These are phyloP conservation scores for Phytophthora macrochlamydospora DNA, from an alignment of 352 stramenopile genomes.

Conservation along the genomic window DNA sequence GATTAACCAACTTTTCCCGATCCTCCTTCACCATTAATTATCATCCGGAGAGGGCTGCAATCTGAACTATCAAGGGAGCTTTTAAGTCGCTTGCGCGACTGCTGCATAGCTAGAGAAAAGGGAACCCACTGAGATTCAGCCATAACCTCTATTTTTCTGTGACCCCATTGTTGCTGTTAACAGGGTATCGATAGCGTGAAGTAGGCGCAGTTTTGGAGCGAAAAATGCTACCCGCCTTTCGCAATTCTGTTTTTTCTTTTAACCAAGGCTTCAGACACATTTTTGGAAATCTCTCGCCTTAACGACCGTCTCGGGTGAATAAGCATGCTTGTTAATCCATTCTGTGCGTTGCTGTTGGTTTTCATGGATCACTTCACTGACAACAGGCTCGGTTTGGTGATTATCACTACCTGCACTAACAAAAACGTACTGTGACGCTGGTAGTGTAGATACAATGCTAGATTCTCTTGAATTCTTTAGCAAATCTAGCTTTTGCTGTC, in stretches of 20 bases:
- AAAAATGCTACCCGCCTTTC: not conserved
- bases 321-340: constrained; percentile 5
- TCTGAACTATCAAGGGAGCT: not conserved
- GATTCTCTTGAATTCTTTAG: not conserved
- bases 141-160: not conserved
- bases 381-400: no score
- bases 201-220: not conserved
- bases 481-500: constrained; percentile 10
- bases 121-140: not conserved
- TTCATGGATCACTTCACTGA: not conserved
- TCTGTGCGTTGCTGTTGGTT: not conserved
- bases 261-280: not conserved
- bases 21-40: not conserved
- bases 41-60: not conserved
- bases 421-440: constrained; percentile 10
- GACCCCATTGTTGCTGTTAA: not conserved
- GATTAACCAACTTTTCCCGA: constrained; percentile 1
- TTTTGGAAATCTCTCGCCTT: not conserved
- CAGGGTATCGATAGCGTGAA: not conserved
- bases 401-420: constrained; percentile 3
- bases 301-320: not conserved
- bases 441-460: not conserved
- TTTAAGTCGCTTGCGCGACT: not conserved
- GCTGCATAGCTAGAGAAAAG: not conserved
- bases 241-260: not conserved